phyloP scores from a whole-genome alignment of 768 basidiomycete genomes.

The Panus rudis region DNA sequence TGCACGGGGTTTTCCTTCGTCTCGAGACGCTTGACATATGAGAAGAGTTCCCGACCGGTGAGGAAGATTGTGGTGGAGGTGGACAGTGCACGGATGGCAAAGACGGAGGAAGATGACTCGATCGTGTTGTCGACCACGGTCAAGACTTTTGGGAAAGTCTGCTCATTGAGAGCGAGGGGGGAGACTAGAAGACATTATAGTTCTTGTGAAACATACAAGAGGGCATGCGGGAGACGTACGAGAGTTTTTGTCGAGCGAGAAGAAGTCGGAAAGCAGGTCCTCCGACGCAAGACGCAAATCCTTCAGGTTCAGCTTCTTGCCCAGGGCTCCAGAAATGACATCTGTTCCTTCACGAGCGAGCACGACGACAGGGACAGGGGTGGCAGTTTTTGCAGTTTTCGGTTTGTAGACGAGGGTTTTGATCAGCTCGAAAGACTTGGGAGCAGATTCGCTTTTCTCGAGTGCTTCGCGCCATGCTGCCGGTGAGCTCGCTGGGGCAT shows the following conservation, averaged over 20 bases:
- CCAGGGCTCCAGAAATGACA: conserved; percentile 68
- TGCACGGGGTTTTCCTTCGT: conserved; percentile 58
- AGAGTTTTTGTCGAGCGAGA: conserved; percentile 78
- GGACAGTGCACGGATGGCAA: conserved; percentile 72
- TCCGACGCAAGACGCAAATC: conserved; percentile 81
- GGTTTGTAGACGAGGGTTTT: conserved; percentile 95
- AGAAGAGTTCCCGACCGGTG: conserved; percentile 64
- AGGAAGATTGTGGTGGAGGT: conserved; percentile 72
- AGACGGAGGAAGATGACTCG: conserved; percentile 54
- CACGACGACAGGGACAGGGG: conserved; percentile 79
- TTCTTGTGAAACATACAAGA: conserved; percentile 51
- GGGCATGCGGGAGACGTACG: conserved; percentile 42
- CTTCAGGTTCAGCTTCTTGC: conserved; percentile 76
- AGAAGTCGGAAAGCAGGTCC: conserved; percentile 82
- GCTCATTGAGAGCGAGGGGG: conserved; percentile 60
- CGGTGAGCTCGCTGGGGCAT: conserved; percentile 61
- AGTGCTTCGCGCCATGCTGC: conserved; percentile 73
- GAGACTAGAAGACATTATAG: conserved; percentile 49
- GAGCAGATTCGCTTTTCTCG: conserved; percentile 40
- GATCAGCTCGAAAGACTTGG: conserved; percentile 61
- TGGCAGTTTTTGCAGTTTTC: conserved; percentile 87
- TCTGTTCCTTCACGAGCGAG: conserved; percentile 84
- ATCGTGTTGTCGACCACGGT: conserved; percentile 77
- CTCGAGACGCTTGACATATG: conserved; percentile 68
- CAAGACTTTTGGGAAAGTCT: conserved; percentile 62